Conservation (phyloP, 441 rosid species). For the Populus hybrid region DNA sequence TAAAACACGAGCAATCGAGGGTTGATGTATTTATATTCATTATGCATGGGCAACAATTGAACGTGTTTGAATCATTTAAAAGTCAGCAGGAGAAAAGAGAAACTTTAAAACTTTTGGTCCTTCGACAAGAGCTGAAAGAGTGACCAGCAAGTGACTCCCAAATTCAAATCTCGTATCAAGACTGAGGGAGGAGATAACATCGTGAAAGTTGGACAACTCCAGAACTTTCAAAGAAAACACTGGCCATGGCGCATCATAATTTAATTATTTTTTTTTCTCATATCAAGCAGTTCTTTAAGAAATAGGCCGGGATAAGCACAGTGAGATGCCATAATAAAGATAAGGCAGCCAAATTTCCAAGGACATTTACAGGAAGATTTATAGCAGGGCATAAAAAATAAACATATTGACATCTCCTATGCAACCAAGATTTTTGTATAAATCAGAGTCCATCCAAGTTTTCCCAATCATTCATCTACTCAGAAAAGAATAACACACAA, state of each 20-base stretch:
- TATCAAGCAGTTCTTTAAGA: background rate
- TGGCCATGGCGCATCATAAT: background rate
- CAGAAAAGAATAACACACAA: background rate
- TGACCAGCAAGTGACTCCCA: background rate
- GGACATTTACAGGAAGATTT: too few relatives aligned
- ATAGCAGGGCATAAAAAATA: too few relatives aligned
- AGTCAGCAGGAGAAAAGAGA: background rate
- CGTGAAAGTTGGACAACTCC: background rate
- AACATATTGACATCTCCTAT: too few relatives aligned
- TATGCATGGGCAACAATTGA: background rate
- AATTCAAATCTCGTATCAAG: background rate
- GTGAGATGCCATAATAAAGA: too few relatives aligned
- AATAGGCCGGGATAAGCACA: too few relatives aligned
- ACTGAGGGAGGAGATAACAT: background rate
- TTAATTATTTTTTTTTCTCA: background rate
- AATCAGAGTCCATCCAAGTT: background rate
- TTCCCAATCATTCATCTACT: background rate
- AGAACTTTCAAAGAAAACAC: background rate
- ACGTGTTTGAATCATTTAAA: background rate
- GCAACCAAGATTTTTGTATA: too few relatives aligned
- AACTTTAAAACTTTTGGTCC: background rate
- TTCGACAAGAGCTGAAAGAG: background rate
- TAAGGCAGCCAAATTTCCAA: too few relatives aligned
- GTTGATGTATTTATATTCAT: background rate
- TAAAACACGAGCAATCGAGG: slow-evolving; percentile 20